Evolutionary conservation across 2,329 filamentous ascomycete species (phyloP).

Genomic region (Neoarthrinium moseri): DNA sequence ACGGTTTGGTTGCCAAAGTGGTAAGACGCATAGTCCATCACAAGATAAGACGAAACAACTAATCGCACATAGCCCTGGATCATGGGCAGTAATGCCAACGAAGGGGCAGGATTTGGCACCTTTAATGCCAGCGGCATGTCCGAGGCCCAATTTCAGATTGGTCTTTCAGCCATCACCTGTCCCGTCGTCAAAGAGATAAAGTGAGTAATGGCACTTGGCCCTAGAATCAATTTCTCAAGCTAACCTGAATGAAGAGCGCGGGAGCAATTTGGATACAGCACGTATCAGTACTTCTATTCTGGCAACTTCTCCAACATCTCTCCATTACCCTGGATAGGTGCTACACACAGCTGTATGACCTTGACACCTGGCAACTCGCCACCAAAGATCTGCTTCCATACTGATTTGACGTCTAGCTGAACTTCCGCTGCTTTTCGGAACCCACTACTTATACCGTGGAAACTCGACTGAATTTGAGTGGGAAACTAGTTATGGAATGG

Average conservation of each 20-base stretch:
- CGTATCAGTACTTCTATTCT: slow-evolving; percentile 33
- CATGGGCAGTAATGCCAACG: slow-evolving; percentile 23
- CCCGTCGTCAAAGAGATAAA: slow-evolving; percentile 8
- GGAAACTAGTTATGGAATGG: slow-evolving; percentile 23
- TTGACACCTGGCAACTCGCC: background rate
- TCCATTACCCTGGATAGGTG: slow-evolving; percentile 30
- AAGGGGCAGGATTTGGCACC: slow-evolving; percentile 19
- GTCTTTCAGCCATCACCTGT: slow-evolving; percentile 7
- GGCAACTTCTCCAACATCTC: slow-evolving; percentile 34
- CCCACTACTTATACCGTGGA: slow-evolving; percentile 24
- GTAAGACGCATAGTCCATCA: slow-evolving; percentile 11
- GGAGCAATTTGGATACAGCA: slow-evolving; percentile 14
- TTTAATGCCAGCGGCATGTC: slow-evolving; percentile 15
- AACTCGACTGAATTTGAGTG: slow-evolving; percentile 29
- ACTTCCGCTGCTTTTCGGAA: slow-evolving; percentile 28
- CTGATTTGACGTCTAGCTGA: slow-evolving; percentile 23
- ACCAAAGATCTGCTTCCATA: background rate
- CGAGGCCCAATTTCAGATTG: slow-evolving; percentile 2
- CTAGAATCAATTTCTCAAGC: background rate
- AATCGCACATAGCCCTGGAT: slow-evolving; percentile 19
- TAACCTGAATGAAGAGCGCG: background rate
- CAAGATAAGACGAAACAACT: background rate
- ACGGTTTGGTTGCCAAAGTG: slow-evolving; percentile 12
- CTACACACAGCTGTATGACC: slow-evolving; percentile 23
- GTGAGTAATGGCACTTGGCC: background rate